Base-by-base conservation (phyloP, 331 rosid genomes). In the Stylosanthes scabra region DNA sequence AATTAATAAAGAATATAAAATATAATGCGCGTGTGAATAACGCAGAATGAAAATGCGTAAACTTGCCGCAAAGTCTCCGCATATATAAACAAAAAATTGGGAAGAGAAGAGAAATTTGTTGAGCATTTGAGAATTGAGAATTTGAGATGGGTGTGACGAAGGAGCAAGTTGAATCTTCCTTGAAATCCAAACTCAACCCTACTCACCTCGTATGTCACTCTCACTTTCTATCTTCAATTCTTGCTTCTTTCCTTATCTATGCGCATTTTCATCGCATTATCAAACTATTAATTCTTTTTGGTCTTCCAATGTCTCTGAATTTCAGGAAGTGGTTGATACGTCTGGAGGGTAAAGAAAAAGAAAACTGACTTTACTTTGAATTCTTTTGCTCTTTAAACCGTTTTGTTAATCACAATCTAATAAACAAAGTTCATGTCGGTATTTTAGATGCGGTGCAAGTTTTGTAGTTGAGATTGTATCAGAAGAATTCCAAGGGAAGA, bases 291-390 rank as follows among this genome's bases (percentile, higher is more conserved):
- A 11, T n/a, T 11, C 56, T 20, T n/a, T 9, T 15, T 40, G 2
- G 6, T 9, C 12, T 63, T 20, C 7, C 56, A 14, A 71, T 54
- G 9, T 51, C 11, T 84, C 50, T 66, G 64, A 82, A 52, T 86
- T 83, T 81, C 98, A 93, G 98, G 98, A 89, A 75, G 95, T 93
- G 49, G 62, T 74, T n/a, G 98, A 93, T 71, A 89, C 96, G 70
- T 93, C 97, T 59, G 97, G 95, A 74, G 98, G 98, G 98, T 91
- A 85, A 71, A 93, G 11, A 34, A 34, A 85, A 71, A 93, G 11
- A 34, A 34, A 15, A 39, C 7, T 2, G 2, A 47, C 45, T 16
- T 34, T 34, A 15, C 62, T 34, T 49, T 42, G 59, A 59, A 6
- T 49, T 50, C 51, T 76, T 50, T 28, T 14, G 13, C 2, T 41